Base-by-base conservation (phyloP, 257 asterid genomes). In the Paulownia fortunei region DNA sequence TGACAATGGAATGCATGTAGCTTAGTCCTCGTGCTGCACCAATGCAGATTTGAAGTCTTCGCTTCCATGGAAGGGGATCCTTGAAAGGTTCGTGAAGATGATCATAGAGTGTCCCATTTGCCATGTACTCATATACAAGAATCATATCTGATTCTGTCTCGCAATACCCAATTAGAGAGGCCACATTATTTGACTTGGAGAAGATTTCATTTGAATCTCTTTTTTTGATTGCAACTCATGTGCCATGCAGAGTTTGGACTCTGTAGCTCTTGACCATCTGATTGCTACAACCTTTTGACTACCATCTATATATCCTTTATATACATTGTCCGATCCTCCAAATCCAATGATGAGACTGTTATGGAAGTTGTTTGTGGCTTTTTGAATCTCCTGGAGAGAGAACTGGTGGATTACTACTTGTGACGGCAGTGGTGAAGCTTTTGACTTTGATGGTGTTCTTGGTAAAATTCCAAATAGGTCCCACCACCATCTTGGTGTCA, bases 31-130 rank as follows among this genome's bases (percentile, higher is more conserved):
- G 69, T 51, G 88, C 91, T 66, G 83, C 76, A 18, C 89, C 91
- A 54, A 87, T 86, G 86, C 92, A 82, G 86, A 91, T 88, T 80
- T 89, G 86, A 73, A 91, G 94, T 79, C 94, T 87, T 65, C 42
- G 81, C 80, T 80, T 91, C 94, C 92, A 89, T 42, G 92, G 83
- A 76, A 91, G 88, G 77, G 91, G 90, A 77, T 82, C 82, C 78
- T 61, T 84, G 24, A 78, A 76, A 76, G 87, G 84, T 37, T 89
- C 88, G 76, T 83, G 91, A 46, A 91, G 88, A 73, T 89, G 86
- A 59, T 89, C 91, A 11, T 86, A 86, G 69, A 91, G 88, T 63
- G 89, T 88, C 69, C 91, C 92, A 5, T 88, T 85, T 49, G 56
- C 84, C 82, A 79, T 80, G 79, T 88, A 82, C 49, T 84, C 86